A percentile compares a stretch with the other conserved stretches of the same genome.
These are phyloP conservation scores for Pichia sp. DNA, from an alignment of 1,139 yeast species.

Conservation along the genomic window DNA sequence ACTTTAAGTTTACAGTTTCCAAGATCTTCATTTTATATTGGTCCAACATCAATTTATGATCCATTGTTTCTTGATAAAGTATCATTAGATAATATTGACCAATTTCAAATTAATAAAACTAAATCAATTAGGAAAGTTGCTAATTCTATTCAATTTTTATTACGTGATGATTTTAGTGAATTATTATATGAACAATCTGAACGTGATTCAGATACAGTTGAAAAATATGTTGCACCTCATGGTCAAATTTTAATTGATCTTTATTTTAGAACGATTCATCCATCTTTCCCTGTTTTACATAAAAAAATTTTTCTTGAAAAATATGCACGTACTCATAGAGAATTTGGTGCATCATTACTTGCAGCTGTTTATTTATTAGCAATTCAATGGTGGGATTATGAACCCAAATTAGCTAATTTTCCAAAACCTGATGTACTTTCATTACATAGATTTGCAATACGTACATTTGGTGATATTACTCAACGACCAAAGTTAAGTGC, in stretches of 20 bases:
- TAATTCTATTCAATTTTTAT: conserved; percentile 55
- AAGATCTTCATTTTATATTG: conserved; percentile 68
- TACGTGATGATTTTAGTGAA: conserved; percentile 68
- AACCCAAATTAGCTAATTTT: conserved; percentile 55
- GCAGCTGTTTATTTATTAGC: conserved; percentile 75
- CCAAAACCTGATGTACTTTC: conserved; percentile 65
- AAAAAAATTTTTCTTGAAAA: conserved; percentile 72
- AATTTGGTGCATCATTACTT: conserved; percentile 67
- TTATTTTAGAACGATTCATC: conserved; percentile 71
- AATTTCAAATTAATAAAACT: conserved; percentile 52
- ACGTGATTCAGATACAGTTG: conserved; percentile 64
- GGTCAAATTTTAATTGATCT: conserved; percentile 67
- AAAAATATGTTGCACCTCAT: conserved; percentile 67
- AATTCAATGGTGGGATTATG: conserved; percentile 81
- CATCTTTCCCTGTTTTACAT: conserved; percentile 71
- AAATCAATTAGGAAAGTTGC: conserved; percentile 64
- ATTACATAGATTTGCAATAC: conserved; percentile 53
- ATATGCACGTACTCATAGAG: conserved; percentile 69
- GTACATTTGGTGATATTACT: conserved; percentile 50
- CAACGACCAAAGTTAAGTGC: conserved; percentile 74
- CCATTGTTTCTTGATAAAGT: conserved; percentile 50
- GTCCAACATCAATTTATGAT: conserved; percentile 69
- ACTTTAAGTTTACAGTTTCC: conserved; percentile 54
- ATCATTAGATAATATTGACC: conserved; percentile 52
- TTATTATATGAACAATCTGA: conserved; percentile 58